A percentile compares a stretch with the other conserved stretches of the same genome.
Conservation (phyloP, 306 rosid species). For the Trichosanthes cucumerina region DNA sequence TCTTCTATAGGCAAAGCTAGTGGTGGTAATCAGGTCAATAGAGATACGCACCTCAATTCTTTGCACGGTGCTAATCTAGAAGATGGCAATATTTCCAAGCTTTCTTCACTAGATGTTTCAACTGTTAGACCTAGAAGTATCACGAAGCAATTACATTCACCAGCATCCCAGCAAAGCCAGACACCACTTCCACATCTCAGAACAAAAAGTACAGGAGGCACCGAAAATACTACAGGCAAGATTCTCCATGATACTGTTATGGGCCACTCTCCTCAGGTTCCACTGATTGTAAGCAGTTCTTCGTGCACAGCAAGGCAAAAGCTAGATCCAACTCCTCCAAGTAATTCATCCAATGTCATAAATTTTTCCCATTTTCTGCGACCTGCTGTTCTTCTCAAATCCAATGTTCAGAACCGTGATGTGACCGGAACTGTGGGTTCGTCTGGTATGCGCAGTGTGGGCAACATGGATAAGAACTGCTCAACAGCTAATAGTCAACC, state of each 20-base stretch:
- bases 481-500: constrained; percentile 29
- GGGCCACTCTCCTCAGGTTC: constrained; percentile 31
- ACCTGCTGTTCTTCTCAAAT: constrained; percentile 46
- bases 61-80: constrained; percentile 27
- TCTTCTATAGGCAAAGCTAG: constrained; percentile 33
- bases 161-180: constrained; percentile 43
- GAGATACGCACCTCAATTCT: constrained; percentile 36
- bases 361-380: constrained; percentile 77
- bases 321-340: constrained; percentile 35
- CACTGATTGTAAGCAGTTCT: constrained; percentile 38
- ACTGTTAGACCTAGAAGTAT: constrained; percentile 29
- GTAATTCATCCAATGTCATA: constrained; percentile 33
- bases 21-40: constrained; percentile 31
- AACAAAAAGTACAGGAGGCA: constrained; percentile 29
- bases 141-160: constrained; percentile 28
- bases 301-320: constrained; percentile 34
- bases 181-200: constrained; percentile 39
- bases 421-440: constrained; percentile 26
- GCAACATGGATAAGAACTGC: constrained; percentile 25
- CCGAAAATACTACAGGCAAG: constrained; percentile 33
- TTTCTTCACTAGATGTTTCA: constrained; percentile 35
- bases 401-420: constrained; percentile 42
- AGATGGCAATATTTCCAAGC: constrained; percentile 36
- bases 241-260: constrained; percentile 20
- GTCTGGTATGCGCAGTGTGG: constrained; percentile 25